Conservation (phyloP, 257 asterid genomes). For the Scutellaria galericulata region DNA sequence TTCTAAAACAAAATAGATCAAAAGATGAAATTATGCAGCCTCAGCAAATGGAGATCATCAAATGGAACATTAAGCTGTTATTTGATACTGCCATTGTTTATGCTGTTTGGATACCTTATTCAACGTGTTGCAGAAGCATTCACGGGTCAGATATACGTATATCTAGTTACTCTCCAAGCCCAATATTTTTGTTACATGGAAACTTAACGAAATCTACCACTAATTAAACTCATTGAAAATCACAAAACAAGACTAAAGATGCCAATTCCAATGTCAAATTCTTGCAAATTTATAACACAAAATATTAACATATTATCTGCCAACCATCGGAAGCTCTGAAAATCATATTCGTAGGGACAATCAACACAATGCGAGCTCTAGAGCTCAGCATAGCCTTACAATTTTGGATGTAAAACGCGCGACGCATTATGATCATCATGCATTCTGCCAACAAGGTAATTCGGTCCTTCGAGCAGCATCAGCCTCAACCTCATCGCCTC, state of each 20-base stretch:
- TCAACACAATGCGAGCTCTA: slow-evolving; percentile 23
- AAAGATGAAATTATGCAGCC: slow-evolving; percentile 4
- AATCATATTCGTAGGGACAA: not conserved
- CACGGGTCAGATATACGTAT: not conserved
- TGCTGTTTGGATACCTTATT: not conserved
- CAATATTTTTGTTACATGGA: not conserved
- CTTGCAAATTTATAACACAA: slow-evolving; percentile 17
- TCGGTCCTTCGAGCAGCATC: slow-evolving; percentile 39
- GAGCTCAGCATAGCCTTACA: slow-evolving; percentile 40
- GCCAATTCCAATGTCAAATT: slow-evolving; percentile 1
- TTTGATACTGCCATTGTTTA: not conserved
- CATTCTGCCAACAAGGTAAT: slow-evolving; percentile 36
- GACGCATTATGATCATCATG: slow-evolving; percentile 30
- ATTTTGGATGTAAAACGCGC: slow-evolving; percentile 39
- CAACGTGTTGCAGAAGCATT: not conserved
- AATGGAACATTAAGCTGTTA: not conserved
- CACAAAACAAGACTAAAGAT: not conserved
- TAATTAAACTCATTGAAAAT: not conserved
- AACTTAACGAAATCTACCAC: slow-evolving; percentile 2
- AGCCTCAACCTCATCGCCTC: slow-evolving; percentile 46
- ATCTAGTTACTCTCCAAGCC: slow-evolving; percentile 3
- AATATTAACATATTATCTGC: not conserved
- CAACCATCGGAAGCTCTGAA: slow-evolving; percentile 12
- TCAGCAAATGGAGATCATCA: slow-evolving; percentile 10
- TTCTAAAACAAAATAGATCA: slow-evolving; percentile 4